These are phyloP conservation scores for Geotrichum candidum DNA, from an alignment of 1,139 yeast species.

Conservation along the genomic window DNA sequence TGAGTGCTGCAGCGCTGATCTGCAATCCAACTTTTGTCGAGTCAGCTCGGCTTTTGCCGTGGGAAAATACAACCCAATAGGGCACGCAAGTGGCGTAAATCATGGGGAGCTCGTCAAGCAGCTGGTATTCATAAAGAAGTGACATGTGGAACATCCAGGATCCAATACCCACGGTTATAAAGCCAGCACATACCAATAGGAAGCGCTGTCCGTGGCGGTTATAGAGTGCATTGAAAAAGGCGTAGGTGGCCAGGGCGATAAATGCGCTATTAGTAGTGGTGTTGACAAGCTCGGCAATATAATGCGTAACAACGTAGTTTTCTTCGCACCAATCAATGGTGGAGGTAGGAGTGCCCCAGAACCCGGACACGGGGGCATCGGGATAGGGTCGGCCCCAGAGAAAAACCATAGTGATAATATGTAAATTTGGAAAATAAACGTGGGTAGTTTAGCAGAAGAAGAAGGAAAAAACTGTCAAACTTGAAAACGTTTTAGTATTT, in stretches of 20 bases:
- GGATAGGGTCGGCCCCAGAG: constrained; percentile 29
- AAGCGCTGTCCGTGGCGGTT: constrained; percentile 67
- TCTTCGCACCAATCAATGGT: constrained; percentile 98
- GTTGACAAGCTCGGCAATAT: constrained; percentile 80
- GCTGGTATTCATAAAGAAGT: constrained; percentile 75
- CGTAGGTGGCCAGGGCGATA: constrained; percentile 58
- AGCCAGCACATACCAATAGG: constrained; percentile 65
- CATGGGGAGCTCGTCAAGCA: constrained; percentile 95
- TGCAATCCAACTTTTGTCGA: constrained; percentile 34
- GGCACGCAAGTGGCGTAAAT: constrained; percentile 96
- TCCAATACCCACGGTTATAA: constrained; percentile 84
- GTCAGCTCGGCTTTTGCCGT: constrained; percentile 41
- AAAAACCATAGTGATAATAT: constrained; percentile 9
- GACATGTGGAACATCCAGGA: constrained; percentile 97
- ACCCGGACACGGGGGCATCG: constrained; percentile 28
- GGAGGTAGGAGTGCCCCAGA: constrained; percentile 39
- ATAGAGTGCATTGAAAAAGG: constrained; percentile 54
- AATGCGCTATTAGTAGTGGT: constrained; percentile 71
- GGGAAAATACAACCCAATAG: constrained; percentile 81
- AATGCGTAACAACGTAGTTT: constrained; percentile 78
- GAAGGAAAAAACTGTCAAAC: neutral
- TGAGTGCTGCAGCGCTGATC: constrained; percentile 43
- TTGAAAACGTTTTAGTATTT: neutral
- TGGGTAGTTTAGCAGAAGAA: neutral
- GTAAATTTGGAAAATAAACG: neutral